phyloP scores from a whole-genome alignment of 2,329 filamentous ascomycete species.

The Penicillium griseofulvum region DNA sequence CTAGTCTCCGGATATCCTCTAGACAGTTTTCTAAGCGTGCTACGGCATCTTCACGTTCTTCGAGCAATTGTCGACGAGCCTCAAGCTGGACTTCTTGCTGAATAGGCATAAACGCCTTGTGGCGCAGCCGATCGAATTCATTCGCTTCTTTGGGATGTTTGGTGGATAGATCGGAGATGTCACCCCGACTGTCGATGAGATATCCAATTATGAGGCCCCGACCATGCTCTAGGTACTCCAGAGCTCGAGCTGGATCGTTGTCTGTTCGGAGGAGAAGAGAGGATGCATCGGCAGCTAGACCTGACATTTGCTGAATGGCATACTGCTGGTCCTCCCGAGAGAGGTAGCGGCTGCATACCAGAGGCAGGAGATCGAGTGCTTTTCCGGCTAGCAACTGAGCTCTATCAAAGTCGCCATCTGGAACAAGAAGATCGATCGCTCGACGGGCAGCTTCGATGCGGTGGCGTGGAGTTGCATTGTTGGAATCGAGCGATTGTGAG shows the following conservation, averaged over 20 bases:
- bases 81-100: neutral
- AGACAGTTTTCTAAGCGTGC: neutral
- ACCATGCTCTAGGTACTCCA: neutral
- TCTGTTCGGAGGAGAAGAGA: neutral
- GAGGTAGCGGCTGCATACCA: neutral
- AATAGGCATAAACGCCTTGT: neutral
- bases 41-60: neutral
- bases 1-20: neutral
- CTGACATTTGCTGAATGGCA: neutral
- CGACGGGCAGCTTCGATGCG: neutral
- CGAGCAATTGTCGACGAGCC: neutral
- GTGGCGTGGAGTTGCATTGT: neutral
- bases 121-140: neutral
- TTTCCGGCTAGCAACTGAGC: neutral
- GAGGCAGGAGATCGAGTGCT: neutral
- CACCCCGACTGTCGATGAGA: neutral
- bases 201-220: neutral
- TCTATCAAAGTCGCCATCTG: neutral
- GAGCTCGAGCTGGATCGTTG: neutral
- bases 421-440: neutral
- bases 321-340: neutral
- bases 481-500: neutral
- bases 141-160: neutral
- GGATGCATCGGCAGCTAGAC: neutral
- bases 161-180: neutral